Percentiles rank a stretch among this genome's conserved stretches.
Evolutionary conservation across 371 early-diverging fungal genomes (phyloP).

Genomic region (Syncephalastrum racemosum): DNA sequence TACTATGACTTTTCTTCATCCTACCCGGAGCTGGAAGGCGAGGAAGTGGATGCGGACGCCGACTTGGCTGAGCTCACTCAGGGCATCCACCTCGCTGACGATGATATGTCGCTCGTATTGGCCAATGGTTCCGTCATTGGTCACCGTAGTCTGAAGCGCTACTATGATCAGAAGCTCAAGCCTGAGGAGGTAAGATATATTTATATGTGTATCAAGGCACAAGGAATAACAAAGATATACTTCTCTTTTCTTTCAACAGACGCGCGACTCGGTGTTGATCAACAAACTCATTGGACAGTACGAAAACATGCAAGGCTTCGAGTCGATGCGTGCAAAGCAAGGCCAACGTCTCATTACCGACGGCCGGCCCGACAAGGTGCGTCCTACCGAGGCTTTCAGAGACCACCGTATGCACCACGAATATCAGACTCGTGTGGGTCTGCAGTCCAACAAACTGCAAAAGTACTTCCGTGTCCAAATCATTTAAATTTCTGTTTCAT

Average conservation of each 20-base stretch:
- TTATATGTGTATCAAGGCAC: not conserved
- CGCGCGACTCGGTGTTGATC: slow-evolving; percentile 48
- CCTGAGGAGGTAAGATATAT: slow-evolving; percentile 52
- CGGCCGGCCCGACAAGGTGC: slow-evolving; percentile 20
- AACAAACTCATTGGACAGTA: slow-evolving; percentile 54
- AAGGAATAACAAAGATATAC: not conserved
- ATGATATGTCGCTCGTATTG: slow-evolving; percentile 82
- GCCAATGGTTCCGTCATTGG: slow-evolving; percentile 85
- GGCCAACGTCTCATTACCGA: slow-evolving; percentile 36
- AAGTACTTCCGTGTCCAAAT: slow-evolving; percentile 84
- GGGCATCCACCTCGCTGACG: slow-evolving; percentile 52
- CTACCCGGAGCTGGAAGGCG: slow-evolving; percentile 45
- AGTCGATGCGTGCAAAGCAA: slow-evolving; percentile 30
- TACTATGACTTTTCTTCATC: slow-evolving; percentile 84
- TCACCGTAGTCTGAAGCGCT: slow-evolving; percentile 77
- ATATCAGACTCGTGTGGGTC: slow-evolving; percentile 73
- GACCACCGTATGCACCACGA: slow-evolving; percentile 64
- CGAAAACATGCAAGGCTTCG: slow-evolving; percentile 35
- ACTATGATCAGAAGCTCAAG: slow-evolving; percentile 86
- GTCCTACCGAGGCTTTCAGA: slow-evolving; percentile 47
- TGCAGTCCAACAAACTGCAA: slow-evolving; percentile 84
- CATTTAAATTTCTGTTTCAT: slow-evolving; percentile 36
- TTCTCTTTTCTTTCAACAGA: slow-evolving; percentile 18
- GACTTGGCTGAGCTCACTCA: slow-evolving; percentile 30
- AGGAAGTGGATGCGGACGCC: slow-evolving; percentile 59